These are phyloP conservation scores for Melampsora americana DNA, from an alignment of 1,284 basidiomycete species.

Conservation along the genomic window DNA sequence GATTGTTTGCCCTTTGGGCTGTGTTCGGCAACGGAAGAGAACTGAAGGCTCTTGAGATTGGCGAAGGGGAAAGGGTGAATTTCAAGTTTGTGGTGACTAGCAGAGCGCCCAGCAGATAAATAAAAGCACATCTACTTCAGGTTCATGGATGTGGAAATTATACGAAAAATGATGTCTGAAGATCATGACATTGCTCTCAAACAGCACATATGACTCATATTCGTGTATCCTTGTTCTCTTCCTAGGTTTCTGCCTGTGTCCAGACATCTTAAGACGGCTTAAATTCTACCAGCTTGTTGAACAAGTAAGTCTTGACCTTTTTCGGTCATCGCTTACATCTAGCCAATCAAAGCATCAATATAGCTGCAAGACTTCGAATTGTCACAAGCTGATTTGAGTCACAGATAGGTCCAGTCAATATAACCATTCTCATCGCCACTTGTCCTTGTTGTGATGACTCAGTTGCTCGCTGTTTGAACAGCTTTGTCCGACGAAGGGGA, in stretches of 20 bases:
- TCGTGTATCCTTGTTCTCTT: too few relatives aligned
- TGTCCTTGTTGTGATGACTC: background rate
- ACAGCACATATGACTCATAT: too few relatives aligned
- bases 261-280: background rate
- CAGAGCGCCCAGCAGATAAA: too few relatives aligned
- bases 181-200: too few relatives aligned
- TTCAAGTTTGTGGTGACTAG: background rate
- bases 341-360: too few relatives aligned
- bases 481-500: background rate
- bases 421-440: background rate
- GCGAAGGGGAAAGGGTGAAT: background rate
- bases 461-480: background rate
- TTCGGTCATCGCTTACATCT: too few relatives aligned
- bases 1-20: too few relatives aligned
- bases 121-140: too few relatives aligned
- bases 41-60: background rate
- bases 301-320: background rate
- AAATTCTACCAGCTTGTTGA: background rate
- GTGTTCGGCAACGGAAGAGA: background rate
- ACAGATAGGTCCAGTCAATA: background rate
- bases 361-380: background rate
- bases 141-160: background rate
- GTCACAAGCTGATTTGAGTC: background rate
- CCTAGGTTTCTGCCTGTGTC: background rate
- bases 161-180: background rate